Percentiles rank a stretch among this genome's conserved stretches.
Evolutionary conservation across 495 filamentous ascomycete genomes (phyloP).

Genomic region (Penicillium cataractarum): DNA sequence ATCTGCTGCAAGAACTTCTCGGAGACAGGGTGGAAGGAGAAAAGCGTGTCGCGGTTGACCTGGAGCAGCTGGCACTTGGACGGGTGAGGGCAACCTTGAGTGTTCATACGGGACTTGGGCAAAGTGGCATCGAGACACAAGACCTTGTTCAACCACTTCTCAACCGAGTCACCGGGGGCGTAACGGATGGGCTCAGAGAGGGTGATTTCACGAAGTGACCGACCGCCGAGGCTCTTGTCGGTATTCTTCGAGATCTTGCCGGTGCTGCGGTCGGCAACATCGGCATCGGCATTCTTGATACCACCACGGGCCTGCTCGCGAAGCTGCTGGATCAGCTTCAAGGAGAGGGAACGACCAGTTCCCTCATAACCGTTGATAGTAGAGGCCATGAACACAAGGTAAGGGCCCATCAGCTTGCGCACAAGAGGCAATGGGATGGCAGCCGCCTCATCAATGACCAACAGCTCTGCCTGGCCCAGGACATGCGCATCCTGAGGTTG

Average conservation of each 20-base stretch:
- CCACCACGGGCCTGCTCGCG: conserved; percentile 82
- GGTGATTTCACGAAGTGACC: conserved; percentile 90
- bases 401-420: conserved; percentile 94
- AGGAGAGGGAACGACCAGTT: conserved; percentile 89
- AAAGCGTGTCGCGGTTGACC: conserved; percentile 96
- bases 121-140: conserved; percentile 92
- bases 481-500: conserved; percentile 94
- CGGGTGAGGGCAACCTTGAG: conserved; percentile 85
- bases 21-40: conserved; percentile 96
- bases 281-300: conserved; percentile 57
- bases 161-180: conserved; percentile 84
- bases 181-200: conserved; percentile 95
- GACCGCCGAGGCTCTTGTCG: conserved; percentile 65
- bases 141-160: conserved; percentile 94
- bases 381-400: conserved; percentile 98
- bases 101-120: conserved; percentile 72
- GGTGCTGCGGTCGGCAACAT: conserved; percentile 73
- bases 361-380: conserved; percentile 99
- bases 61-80: conserved; percentile 86
- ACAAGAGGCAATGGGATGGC: conserved; percentile 94
- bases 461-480: conserved; percentile 90
- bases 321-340: conserved; percentile 97
- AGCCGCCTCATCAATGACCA: conserved; percentile 98
- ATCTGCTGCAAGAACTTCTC: conserved; percentile 98
- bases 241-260: conserved; percentile 67